These are phyloP conservation scores for Podaxis sp. DNA, from an alignment of 768 basidiomycete genomes.

Conservation along the genomic window DNA sequence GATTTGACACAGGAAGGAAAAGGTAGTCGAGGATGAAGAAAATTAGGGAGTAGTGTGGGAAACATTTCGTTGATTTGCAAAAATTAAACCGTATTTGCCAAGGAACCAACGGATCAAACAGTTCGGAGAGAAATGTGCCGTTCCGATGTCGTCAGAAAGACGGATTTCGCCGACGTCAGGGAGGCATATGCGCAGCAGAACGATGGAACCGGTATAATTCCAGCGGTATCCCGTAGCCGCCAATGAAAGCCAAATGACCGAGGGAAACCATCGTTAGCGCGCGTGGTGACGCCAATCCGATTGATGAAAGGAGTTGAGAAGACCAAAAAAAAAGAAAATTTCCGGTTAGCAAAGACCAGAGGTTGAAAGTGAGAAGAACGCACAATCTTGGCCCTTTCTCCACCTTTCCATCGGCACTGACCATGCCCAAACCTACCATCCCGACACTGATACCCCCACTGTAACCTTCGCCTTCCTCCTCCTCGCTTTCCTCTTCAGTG, in stretches of 20 bases:
- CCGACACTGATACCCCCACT: conserved; percentile 47
- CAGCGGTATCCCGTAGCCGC: not conserved
- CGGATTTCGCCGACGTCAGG: not conserved
- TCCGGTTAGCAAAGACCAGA: conserved; percentile 1
- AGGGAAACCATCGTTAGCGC: not conserved
- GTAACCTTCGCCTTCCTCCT: conserved; percentile 33
- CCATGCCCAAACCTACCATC: conserved; percentile 43
- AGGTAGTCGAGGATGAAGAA: not conserved
- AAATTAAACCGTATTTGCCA: not conserved
- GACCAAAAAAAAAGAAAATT: not conserved
- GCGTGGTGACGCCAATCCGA: not conserved
- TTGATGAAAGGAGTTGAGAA: not conserved
- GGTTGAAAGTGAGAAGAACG: conserved; percentile 23
- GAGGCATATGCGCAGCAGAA: not conserved
- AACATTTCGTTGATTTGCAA: not conserved
- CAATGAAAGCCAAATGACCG: not conserved
- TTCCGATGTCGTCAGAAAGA: not conserved
- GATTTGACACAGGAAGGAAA: not conserved
- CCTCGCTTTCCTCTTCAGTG: conserved; percentile 41
- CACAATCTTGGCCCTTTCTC: conserved; percentile 37
- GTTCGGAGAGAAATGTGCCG: not conserved
- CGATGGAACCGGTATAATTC: not conserved
- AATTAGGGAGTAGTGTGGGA: not conserved
- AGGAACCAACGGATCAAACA: conserved; percentile 2
- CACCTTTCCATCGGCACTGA: conserved; percentile 28